Percentiles rank a stretch among this genome's conserved stretches.
phyloP scores from a whole-genome alignment of 306 rosid species.

The Luffa aegyptiaca region DNA sequence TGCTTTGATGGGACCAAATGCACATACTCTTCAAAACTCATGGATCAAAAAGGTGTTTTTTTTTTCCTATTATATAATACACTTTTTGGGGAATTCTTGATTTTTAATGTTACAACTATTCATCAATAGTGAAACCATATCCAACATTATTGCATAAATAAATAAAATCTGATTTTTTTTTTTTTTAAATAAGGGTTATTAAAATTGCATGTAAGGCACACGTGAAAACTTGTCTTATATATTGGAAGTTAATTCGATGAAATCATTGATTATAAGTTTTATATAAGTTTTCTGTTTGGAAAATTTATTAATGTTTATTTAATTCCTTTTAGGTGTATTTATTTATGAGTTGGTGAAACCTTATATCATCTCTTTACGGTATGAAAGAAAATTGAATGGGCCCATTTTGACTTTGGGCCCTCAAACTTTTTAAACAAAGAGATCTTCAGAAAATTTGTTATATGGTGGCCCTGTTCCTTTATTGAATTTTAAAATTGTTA shows the following conservation, averaged over 20 bases:
- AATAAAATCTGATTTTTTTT: not conserved
- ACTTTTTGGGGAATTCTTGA: not conserved
- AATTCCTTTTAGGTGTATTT: not conserved
- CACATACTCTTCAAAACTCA: too few relatives aligned
- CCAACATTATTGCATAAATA: not conserved
- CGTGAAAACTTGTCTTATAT: not conserved
- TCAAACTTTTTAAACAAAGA: not conserved
- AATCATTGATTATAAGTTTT: not conserved
- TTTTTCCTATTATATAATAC: not conserved
- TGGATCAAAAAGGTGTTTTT: too few relatives aligned
- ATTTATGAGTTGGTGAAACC: constrained; percentile 6
- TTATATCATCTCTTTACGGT: not conserved
- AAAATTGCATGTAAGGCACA: not conserved
- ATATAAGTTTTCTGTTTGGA: not conserved
- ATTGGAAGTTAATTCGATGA: not conserved
- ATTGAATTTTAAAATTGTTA: not conserved
- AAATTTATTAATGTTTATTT: not conserved
- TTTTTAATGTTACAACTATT: not conserved
- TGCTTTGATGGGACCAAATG: too few relatives aligned
- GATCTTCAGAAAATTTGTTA: not conserved
- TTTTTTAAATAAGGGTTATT: not conserved
- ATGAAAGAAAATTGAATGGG: not conserved
- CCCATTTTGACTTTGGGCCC: not conserved
- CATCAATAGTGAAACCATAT: not conserved
- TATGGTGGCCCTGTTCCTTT: not conserved